Percentiles rank a stretch among this genome's conserved stretches.
Evolutionary conservation across 164 flowering plant species (phyloP).

Genomic region (Vitis rupestris): DNA sequence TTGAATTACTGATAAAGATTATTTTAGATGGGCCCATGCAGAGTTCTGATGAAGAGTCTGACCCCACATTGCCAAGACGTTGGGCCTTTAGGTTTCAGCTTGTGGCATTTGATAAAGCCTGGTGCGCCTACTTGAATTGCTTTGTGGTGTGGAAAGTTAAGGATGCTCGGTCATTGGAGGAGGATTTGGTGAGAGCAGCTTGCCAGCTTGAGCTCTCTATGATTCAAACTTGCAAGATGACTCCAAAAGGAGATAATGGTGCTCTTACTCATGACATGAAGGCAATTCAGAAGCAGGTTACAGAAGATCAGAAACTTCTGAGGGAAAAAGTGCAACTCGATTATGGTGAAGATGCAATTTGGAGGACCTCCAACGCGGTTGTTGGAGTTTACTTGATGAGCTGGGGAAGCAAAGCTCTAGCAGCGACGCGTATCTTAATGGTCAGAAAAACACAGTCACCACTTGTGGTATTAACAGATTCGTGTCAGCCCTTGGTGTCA

Average conservation of each 20-base stretch:
- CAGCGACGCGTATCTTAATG: too few species aligned
- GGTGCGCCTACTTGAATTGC: constrained; percentile 82
- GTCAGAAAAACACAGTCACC: too few species aligned
- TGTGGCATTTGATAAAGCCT: constrained; percentile 75
- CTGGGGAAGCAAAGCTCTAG: too few species aligned
- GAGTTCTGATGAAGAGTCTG: constrained; percentile 39
- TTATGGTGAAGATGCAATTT: too few species aligned
- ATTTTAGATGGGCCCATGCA: too few species aligned
- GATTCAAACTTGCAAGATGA: constrained; percentile 92
- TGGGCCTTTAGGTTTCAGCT: constrained; percentile 75
- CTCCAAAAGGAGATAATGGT: constrained; percentile 52
- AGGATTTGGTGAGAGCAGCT: constrained; percentile 92
- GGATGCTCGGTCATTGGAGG: constrained; percentile 86
- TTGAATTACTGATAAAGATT: constrained; percentile 73
- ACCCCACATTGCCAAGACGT: constrained; percentile 26
- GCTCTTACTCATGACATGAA: constrained; percentile 86
- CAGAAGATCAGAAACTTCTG: constrained; percentile 80
- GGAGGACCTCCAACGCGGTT: too few species aligned
- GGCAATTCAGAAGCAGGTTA: constrained; percentile 88
- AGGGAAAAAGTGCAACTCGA: constrained; percentile 87
- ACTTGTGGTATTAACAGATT: too few species aligned
- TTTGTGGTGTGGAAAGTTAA: constrained; percentile 96
- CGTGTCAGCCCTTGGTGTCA: too few species aligned
- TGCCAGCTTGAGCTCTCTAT: constrained; percentile 95
- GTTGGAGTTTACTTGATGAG: too few species aligned